Base-by-base conservation (phyloP, 1,139 yeast genomes). In the Sugiyamaella grinbergsii region DNA sequence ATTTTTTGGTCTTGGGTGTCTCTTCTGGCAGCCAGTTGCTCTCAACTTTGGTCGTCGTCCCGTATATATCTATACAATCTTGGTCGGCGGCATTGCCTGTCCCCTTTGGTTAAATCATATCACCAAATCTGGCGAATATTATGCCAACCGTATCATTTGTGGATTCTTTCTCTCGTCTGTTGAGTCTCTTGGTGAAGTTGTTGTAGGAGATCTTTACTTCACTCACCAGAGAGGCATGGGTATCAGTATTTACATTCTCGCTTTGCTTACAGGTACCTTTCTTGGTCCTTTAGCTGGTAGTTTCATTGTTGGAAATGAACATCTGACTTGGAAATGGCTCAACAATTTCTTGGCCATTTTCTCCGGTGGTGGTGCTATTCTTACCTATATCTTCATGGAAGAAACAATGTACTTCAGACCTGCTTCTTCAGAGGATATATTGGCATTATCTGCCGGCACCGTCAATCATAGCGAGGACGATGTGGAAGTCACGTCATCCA, bases 211-310 rank as follows among this genome's bases (percentile, higher is more conserved):
- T 38, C 41, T 55, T 10, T 86, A 78, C 62, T 86, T 81, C 69
- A 85, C 82, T 59, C 94, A 87, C 66, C 90, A 85, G 63, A 72
- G 86, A 46, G 93, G 94, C 38, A 74, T 82, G 20, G 83, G 82
- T n/a, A 75, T 87, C 67, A 85, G 93, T 1, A 75, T 82, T n/a
- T 87, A 86, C 69, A 83, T 85, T 56, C 66, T 85, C 68, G 82
- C 88, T 23, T 83, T 90, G 1, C 80, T 90, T 13, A 79, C 82
- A 18, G 93, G 93, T 47, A 81, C 91, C 2, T 85, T 82, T 62
- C 70, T 86, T 56, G 91, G 93, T 4, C 95, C 95, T 0, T 72
- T 86, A 55, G 78, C 85, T 57, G 91, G 90, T 26, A 87, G 87
- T 24, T 80, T 83, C 58, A 82, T 86, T 57, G 73, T 81, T 13